Percentiles rank a stretch among this genome's conserved stretches.
Evolutionary conservation across 805 yeast species (phyloP).

Genomic region (Teunomyces barrocoloradensis): DNA sequence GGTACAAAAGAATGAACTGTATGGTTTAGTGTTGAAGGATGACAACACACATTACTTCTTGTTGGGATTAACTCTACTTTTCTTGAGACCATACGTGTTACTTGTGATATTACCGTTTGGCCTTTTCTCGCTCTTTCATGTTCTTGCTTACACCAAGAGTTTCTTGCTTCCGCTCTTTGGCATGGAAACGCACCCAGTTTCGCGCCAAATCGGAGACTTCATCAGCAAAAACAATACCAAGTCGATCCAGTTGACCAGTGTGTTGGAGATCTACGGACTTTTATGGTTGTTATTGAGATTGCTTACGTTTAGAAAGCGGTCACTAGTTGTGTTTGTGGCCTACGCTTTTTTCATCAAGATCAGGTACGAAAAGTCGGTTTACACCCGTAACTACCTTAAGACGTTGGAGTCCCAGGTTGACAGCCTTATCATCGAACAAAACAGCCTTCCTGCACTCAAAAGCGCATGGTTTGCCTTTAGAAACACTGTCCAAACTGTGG

Average conservation of each 20-base stretch:
- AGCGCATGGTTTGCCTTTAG: conserved; percentile 37
- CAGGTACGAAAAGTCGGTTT: conserved; percentile 72
- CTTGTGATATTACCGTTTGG: conserved; percentile 71
- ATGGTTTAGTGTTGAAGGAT: conserved; percentile 32
- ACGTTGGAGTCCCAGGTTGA: conserved; percentile 57
- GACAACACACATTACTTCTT: conserved; percentile 74
- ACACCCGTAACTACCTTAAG: conserved; percentile 68
- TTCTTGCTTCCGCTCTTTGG: conserved; percentile 62
- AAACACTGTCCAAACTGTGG: conserved; percentile 28
- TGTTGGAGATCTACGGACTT: conserved; percentile 44
- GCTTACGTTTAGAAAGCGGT: conserved; percentile 57
- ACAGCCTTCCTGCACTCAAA: conserved; percentile 31
- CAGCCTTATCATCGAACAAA: conserved; percentile 23
- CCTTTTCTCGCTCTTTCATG: conserved; percentile 80
- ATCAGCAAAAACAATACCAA: conserved; percentile 34
- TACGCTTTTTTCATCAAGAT: conserved; percentile 68
- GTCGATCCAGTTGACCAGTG: conserved; percentile 39
- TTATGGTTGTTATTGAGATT: conserved; percentile 48
- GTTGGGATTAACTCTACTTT: conserved; percentile 47
- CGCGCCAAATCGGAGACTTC: conserved; percentile 39
- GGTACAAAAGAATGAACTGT: conserved; percentile 29
- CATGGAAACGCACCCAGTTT: conserved; percentile 30
- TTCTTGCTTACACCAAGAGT: conserved; percentile 64
- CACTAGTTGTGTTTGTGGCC: conserved; percentile 55
- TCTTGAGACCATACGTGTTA: conserved; percentile 56